Evolutionary conservation across 2,329 filamentous ascomycete genomes (phyloP), one percentile per base, ranked within the genome.

Genomic region (Zasmidium citrigriseum): DNA sequence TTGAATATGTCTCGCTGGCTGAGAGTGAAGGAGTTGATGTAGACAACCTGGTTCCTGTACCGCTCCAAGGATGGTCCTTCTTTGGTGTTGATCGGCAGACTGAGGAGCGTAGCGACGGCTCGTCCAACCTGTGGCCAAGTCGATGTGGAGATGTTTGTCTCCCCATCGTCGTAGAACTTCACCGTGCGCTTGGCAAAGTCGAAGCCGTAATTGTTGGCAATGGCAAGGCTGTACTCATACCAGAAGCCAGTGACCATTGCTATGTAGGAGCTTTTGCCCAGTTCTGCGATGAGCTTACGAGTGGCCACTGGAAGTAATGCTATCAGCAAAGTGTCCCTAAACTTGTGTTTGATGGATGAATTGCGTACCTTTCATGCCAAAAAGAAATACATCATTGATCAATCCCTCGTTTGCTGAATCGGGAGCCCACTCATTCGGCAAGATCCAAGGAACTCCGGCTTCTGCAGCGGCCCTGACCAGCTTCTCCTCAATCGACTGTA

Each of bases 1-100:
- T 82, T 80, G 55, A 89, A 78, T 76, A 90, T 89, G 12, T 89
- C 86, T 7, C 78, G 77, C 70, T 90, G 88, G 57, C 73, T 84
- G 59, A 86, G 64, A 11, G 73, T 68, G 73, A 88, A 89, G 62
- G 82, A 85, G 5, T 75, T 77, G 11, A 87, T 64, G 64, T 79
- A 83, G 1, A 87, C 66, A 0, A 65, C 62, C 51, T 78, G 77
- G 69, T 86, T 83, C 2, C 74, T 72, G 63, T 76, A 85, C 34
- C 69, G 16, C n/a, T 58, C 51, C 16, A 58, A 29, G 21, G 24
- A 52, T 12, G 27, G 11, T 18, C 9, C 20, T 7, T 12, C 48
- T 11, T 20, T 18, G 12, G 48, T 10, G 18, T 57, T 52, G 21
- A 68, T 62, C 1, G 64, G 63, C 14, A 77, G 58, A 7, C 66